Evolutionary conservation across 257 asterid genomes (phyloP).

Genomic region (Striga asiatica): DNA sequence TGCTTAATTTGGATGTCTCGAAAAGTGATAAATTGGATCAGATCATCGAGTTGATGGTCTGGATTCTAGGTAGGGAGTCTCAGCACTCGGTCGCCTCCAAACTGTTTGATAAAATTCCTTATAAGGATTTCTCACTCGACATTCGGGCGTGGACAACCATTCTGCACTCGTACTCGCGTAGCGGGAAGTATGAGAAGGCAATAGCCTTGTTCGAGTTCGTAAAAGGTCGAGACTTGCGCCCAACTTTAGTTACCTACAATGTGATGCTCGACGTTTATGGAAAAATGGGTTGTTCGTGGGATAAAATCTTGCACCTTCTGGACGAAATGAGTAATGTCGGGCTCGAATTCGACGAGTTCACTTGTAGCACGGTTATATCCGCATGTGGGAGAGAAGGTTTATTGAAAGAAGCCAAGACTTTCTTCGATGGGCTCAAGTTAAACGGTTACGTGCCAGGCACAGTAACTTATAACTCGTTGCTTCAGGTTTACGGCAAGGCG

Average conservation of each 20-base stretch:
- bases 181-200: conserved; percentile 78
- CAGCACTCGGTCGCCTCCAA: conserved; percentile 60
- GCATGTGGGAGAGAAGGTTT: conserved; percentile 93
- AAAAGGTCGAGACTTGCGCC: conserved; percentile 45
- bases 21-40: conserved; percentile 53
- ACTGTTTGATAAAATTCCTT: conserved; percentile 66
- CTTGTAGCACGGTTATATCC: conserved; percentile 90
- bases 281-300: conserved; percentile 78
- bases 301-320: conserved; percentile 51
- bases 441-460: conserved; percentile 74
- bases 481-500: conserved; percentile 82
- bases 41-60: conserved; percentile 69
- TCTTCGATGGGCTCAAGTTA: conserved; percentile 56
- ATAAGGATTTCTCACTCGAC: conserved; percentile 49
- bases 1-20: conserved; percentile 33
- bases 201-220: conserved; percentile 55
- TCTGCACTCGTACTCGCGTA: conserved; percentile 69
- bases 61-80: conserved; percentile 84
- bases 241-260: conserved; percentile 75
- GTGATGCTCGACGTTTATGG: conserved; percentile 94
- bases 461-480: conserved; percentile 69
- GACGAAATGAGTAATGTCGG: conserved; percentile 65
- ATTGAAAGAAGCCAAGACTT: conserved; percentile 73
- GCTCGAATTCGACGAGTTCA: conserved; percentile 79
- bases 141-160: conserved; percentile 81